phyloP scores from a whole-genome alignment of 257 asterid genomes.

The Fraxinus excelsior region DNA sequence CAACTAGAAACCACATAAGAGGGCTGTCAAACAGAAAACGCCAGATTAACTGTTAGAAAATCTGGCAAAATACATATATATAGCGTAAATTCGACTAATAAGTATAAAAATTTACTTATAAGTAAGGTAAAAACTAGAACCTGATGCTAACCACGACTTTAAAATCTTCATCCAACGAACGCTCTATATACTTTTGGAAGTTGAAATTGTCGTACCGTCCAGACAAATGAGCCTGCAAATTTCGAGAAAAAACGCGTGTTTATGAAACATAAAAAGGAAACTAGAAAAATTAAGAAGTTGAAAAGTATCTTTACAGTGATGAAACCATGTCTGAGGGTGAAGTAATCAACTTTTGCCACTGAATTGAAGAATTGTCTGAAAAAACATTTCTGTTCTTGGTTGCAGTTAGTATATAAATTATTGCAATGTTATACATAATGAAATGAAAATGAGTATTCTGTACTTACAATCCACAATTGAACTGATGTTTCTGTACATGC shows the following conservation, averaged over 20 bases:
- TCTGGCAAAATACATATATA: background rate
- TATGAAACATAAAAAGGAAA: background rate
- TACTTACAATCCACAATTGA: constrained; percentile 21
- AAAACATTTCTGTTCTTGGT: constrained; percentile 23
- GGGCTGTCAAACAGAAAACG: constrained; percentile 33
- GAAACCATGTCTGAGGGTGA: constrained; percentile 35
- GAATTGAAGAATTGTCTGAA: constrained; percentile 31
- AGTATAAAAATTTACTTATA: no score
- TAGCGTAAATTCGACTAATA: background rate
- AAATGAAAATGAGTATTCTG: background rate
- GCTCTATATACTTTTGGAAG: constrained; percentile 30
- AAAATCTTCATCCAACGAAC: constrained; percentile 33
- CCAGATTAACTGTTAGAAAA: constrained; percentile 8
- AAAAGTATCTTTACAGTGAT: constrained; percentile 9
- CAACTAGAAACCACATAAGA: constrained; percentile 43
- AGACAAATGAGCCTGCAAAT: constrained; percentile 33
- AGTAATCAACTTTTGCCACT: constrained; percentile 34
- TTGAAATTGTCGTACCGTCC: constrained; percentile 19
- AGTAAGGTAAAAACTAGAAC: constrained; percentile 1
- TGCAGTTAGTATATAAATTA: no score
- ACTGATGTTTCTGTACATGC: constrained; percentile 8
- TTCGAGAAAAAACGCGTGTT: no score
- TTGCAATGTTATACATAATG: no score
- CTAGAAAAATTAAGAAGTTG: background rate
- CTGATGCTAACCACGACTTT: constrained; percentile 33